Evolutionary conservation across 164 flowering plant genomes (phyloP).

Genomic region (Chloranthus sessilifolius): DNA sequence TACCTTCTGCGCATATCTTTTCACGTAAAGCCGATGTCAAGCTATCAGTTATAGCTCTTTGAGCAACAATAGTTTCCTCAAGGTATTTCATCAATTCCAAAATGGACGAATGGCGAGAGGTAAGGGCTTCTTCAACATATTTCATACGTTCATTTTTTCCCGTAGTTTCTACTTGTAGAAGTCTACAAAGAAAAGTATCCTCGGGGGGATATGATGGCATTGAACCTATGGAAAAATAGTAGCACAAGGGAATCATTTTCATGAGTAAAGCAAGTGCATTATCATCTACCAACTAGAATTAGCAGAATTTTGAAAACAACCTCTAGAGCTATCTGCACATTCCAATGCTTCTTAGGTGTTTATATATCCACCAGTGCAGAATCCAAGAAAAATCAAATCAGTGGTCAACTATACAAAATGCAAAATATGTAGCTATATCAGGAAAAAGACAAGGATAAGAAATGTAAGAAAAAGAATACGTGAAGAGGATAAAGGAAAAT

Average conservation of each 20-base stretch:
- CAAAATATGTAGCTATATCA: constrained; percentile 2
- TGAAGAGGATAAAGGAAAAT: background rate
- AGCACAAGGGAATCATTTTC: too few species aligned
- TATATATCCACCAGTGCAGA: constrained; percentile 57
- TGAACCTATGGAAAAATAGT: constrained; percentile 46
- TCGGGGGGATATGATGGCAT: constrained; percentile 68
- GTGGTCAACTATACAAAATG: constrained; percentile 59
- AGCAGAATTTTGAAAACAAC: constrained; percentile 27
- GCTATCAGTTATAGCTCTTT: constrained; percentile 41
- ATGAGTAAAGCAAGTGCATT: too few species aligned
- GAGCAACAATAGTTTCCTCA: constrained; percentile 48
- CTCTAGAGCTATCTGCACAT: constrained; percentile 36
- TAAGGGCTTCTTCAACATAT: constrained; percentile 63
- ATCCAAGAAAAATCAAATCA: constrained; percentile 71
- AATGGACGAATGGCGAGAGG: constrained; percentile 56
- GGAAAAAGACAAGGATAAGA: background rate
- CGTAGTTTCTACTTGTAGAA: constrained; percentile 33
- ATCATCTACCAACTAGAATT: background rate
- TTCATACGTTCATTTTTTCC: constrained; percentile 27
- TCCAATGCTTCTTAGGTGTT: constrained; percentile 42
- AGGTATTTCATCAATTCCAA: constrained; percentile 50
- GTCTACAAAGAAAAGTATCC: constrained; percentile 77
- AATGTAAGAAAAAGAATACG: background rate
- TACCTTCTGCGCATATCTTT: constrained; percentile 71
- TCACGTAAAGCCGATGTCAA: constrained; percentile 37